Evolutionary conservation across 2,329 filamentous ascomycete species (phyloP), one percentile per base, ranked within the genome.

Genomic region (Neurospora crassa): DNA sequence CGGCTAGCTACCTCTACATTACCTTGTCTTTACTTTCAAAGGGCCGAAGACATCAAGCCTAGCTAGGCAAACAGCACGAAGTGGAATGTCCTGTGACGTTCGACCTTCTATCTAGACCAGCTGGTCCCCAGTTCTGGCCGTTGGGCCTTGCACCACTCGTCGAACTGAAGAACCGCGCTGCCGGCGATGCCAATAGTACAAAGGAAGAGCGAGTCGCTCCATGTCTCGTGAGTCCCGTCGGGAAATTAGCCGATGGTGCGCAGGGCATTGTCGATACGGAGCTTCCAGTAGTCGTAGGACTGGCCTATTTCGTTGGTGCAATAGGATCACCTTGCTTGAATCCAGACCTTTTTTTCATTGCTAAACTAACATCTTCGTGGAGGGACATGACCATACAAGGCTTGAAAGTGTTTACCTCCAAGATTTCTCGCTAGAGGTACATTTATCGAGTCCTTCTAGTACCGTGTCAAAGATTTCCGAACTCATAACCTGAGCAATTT

Each of bases 171-270:
- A 24, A 24, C 20, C 11, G 20, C 45, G 24, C 20, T 53, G 0
- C 20, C 24, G 12, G 67, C 68, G 12, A 29, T 53, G 16, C 67
- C 42, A 37, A 5, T n/a, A 11, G 5, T 20, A 45, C 67, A 71
- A 10, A 67, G 20, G 43, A 71, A 69, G 67, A 69, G 67, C 34
- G 70, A 69, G 18, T 71, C 24, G 42, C 12, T 59, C 43, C n/a
- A n/a, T n/a, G n/a, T n/a, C n/a, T 71, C 67, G 67, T 71, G 70
- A 16, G 47, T 47, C 16, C 42, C 34, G 45, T 71, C 70, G 47
- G 37, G 18, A 11, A 67, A 42, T 8, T 59, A 43, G 34, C 40
- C 45, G 42, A 24, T 37, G 24, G 37, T 20, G 7, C 20, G 20
- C n/a, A 71, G 70, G 37, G 70, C 70, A 20, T 43, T 47, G 70